Evolutionary conservation across 495 filamentous ascomycete genomes (phyloP).

Genomic region (Hypoxylon cercidicola): DNA sequence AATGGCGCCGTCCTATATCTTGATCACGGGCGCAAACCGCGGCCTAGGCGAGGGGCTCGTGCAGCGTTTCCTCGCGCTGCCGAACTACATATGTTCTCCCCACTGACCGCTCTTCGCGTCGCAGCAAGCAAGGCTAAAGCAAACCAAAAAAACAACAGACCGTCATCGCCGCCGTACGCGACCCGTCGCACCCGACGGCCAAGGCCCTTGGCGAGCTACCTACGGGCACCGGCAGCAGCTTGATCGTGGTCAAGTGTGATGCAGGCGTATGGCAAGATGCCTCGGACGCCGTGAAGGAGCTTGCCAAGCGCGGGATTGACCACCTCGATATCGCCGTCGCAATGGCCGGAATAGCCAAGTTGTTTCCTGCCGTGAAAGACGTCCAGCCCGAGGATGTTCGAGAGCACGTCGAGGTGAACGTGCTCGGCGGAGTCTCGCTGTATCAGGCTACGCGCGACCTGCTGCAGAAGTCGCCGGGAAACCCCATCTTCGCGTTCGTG

Average conservation of each 20-base stretch:
- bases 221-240: slow-evolving; percentile 18
- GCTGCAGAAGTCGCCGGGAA: too few species aligned
- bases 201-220: slow-evolving; percentile 31
- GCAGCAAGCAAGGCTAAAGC: too few species aligned
- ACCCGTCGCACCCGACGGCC: slow-evolving; percentile 39
- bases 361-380: too few species aligned
- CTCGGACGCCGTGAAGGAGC: slow-evolving; percentile 27
- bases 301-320: slow-evolving; percentile 26
- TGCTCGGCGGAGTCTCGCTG: too few species aligned
- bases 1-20: slow-evolving; percentile 40
- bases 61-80: slow-evolving; percentile 40
- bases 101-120: too few species aligned
- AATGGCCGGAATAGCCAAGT: slow-evolving; percentile 29
- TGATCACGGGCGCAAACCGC: slow-evolving; percentile 49
- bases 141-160: too few species aligned
- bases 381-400: too few species aligned
- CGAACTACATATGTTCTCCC: slow-evolving; percentile 33
- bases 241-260: slow-evolving; percentile 40
- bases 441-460: too few species aligned
- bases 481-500: too few species aligned
- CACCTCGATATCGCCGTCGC: slow-evolving; percentile 40
- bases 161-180: slow-evolving; percentile 50
- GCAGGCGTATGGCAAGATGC: slow-evolving; percentile 24
- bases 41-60: slow-evolving; percentile 47
- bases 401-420: too few species aligned